Percentiles rank a stretch among this genome's conserved stretches.
Evolutionary conservation across 192 early-diverging fungal genomes (phyloP).

Genomic region (Dimargaris xerosporica): DNA sequence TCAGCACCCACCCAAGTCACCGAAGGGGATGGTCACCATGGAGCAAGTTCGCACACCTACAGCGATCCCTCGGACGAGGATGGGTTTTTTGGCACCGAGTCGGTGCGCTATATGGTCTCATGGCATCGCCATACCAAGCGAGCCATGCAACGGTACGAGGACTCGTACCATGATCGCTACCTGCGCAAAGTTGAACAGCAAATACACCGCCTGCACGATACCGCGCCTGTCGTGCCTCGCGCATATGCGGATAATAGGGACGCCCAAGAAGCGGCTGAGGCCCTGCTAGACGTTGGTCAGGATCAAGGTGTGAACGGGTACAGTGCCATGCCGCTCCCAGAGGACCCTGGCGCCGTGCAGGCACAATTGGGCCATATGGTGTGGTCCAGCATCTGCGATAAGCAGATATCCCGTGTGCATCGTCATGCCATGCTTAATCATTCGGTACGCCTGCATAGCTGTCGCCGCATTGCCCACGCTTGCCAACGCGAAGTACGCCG

Average conservation of each 20-base stretch:
- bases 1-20: no score
- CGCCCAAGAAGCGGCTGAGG: neutral
- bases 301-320: no score
- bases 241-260: neutral
- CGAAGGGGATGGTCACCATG: no score
- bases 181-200: neutral
- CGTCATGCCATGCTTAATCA: slow-evolving; percentile 23
- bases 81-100: neutral
- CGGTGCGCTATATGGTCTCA: neutral
- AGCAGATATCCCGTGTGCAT: slow-evolving; percentile 25
- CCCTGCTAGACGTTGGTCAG: neutral
- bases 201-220: neutral
- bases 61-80: no score
- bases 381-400: slow-evolving; percentile 18
- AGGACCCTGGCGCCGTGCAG: no score
- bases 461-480: slow-evolving; percentile 50
- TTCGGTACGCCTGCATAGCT: slow-evolving; percentile 33
- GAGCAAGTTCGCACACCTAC: no score
- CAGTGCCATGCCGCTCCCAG: no score
- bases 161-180: neutral
- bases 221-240: neutral
- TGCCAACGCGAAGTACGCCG: slow-evolving; percentile 60
- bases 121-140: neutral
- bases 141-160: neutral
- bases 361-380: slow-evolving; percentile 9